Evolutionary conservation across 2,329 filamentous ascomycete species (phyloP).

Genomic region (Apiospora marii): DNA sequence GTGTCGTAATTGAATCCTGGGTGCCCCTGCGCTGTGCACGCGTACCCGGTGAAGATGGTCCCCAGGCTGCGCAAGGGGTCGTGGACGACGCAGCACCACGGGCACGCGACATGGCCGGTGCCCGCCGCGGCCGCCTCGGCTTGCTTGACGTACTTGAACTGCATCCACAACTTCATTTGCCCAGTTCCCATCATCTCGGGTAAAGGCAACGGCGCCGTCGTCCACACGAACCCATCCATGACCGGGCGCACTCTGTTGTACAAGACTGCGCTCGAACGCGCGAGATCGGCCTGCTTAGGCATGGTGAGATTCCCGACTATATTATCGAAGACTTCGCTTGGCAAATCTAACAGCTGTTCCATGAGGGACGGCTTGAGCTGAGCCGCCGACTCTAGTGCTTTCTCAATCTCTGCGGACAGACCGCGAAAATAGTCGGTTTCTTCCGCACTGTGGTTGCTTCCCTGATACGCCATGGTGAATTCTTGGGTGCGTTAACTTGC

Average conservation of each 20-base stretch:
- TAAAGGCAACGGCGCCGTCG: neutral
- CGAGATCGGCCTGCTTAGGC: neutral
- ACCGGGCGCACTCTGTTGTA: neutral
- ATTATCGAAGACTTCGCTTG: neutral
- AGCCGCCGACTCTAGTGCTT: too few relatives aligned
- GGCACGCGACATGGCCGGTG: neutral
- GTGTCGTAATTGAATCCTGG: neutral
- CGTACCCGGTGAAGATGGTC: accelerated
- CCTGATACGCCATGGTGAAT: too few relatives aligned
- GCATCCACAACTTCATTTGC: neutral
- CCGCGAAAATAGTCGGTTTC: too few relatives aligned
- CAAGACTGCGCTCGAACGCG: neutral
- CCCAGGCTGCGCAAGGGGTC: neutral
- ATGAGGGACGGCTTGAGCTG: neutral
- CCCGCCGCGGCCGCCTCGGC: neutral
- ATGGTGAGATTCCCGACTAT: neutral
- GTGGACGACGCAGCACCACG: neutral
- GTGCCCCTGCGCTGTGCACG: neutral
- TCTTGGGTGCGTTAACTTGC: too few relatives aligned
- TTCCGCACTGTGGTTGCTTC: too few relatives aligned
- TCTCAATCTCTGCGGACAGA: too few relatives aligned
- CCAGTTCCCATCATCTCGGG: neutral
- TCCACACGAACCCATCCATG: neutral
- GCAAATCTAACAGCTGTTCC: neutral
- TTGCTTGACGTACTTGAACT: neutral